Conservation (phyloP, 2,329 filamentous ascomycete genomes). For the Lanzia echinophila region DNA sequence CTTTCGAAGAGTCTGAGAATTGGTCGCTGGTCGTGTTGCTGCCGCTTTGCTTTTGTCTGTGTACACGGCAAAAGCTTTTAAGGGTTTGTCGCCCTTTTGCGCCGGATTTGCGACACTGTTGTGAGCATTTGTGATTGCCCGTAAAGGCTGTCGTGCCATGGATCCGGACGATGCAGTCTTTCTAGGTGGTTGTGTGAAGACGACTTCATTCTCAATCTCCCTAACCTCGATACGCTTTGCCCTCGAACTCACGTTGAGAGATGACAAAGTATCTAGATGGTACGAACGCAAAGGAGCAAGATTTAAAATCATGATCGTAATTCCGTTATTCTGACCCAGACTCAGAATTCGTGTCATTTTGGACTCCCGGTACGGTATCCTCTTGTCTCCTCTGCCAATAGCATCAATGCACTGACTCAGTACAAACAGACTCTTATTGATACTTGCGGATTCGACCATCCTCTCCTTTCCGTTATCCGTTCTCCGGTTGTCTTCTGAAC, state of each 20-base stretch:
- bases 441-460: slow-evolving; percentile 89
- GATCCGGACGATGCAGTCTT: slow-evolving; percentile 38
- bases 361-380: slow-evolving; percentile 88
- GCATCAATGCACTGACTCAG: slow-evolving; percentile 93
- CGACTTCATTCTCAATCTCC: slow-evolving; percentile 91
- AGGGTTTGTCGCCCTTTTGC: slow-evolving; percentile 59
- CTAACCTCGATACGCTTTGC: slow-evolving; percentile 95
- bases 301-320: slow-evolving; percentile 95
- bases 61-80: slow-evolving; percentile 83
- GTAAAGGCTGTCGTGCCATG: slow-evolving; percentile 65
- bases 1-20: slow-evolving; percentile 20
- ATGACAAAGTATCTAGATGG: slow-evolving; percentile 88
- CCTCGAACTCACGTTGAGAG: slow-evolving; percentile 87
- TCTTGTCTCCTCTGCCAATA: slow-evolving; percentile 66
- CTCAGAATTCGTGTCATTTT: slow-evolving; percentile 93
- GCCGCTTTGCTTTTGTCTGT: slow-evolving; percentile 59
- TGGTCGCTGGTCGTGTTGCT: slow-evolving; percentile 27
- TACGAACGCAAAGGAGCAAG: slow-evolving; percentile 87
- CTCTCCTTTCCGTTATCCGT: slow-evolving; percentile 92
- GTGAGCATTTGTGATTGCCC: slow-evolving; percentile 67
- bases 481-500: slow-evolving; percentile 89
- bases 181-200: slow-evolving; percentile 69
- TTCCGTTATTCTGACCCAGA: slow-evolving; percentile 87
- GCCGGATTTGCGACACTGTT: slow-evolving; percentile 61
- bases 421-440: slow-evolving; percentile 96